Conservation (phyloP, 2,329 filamentous ascomycete genomes). For the Ophiostoma novo-ulmi region DNA sequence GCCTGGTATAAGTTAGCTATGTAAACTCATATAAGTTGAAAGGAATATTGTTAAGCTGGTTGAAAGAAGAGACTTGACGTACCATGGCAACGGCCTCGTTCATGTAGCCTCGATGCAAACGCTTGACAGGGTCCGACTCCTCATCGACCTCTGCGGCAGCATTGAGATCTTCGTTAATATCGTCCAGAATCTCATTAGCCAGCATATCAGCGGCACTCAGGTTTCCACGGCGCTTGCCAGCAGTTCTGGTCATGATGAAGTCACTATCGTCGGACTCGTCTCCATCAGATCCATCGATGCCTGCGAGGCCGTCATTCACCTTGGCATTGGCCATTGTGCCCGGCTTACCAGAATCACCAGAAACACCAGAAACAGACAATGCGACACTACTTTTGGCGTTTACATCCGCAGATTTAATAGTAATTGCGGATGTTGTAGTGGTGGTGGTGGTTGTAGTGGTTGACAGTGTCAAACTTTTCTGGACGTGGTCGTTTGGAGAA, state of each 20-base stretch:
- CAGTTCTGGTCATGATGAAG: constrained; percentile 29
- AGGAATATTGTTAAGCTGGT: too few species aligned
- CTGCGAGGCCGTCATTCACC: constrained; percentile 14
- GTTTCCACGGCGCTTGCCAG: constrained; percentile 28
- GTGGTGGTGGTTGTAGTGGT: constrained; percentile 5
- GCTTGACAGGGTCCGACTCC: constrained; percentile 33
- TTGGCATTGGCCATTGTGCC: constrained; percentile 22
- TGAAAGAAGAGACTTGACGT: constrained; percentile 30
- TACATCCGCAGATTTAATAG: background rate
- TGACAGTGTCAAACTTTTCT: background rate
- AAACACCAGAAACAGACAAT: background rate
- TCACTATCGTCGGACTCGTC: constrained; percentile 24
- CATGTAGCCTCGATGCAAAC: constrained; percentile 61
- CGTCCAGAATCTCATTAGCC: constrained; percentile 29
- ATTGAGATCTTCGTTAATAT: constrained; percentile 32
- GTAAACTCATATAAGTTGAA: too few species aligned
- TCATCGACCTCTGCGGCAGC: constrained; percentile 26
- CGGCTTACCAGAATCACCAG: background rate
- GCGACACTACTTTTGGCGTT: background rate
- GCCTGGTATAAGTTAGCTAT: constrained; percentile 51
- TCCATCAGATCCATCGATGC: constrained; percentile 23
- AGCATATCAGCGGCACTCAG: constrained; percentile 28
- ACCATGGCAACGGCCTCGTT: constrained; percentile 83
- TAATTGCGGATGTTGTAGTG: constrained; percentile 2
- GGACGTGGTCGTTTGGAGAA: background rate